Conservation (phyloP, 2,329 filamentous ascomycete species). For the Aspergillus sp. region DNA sequence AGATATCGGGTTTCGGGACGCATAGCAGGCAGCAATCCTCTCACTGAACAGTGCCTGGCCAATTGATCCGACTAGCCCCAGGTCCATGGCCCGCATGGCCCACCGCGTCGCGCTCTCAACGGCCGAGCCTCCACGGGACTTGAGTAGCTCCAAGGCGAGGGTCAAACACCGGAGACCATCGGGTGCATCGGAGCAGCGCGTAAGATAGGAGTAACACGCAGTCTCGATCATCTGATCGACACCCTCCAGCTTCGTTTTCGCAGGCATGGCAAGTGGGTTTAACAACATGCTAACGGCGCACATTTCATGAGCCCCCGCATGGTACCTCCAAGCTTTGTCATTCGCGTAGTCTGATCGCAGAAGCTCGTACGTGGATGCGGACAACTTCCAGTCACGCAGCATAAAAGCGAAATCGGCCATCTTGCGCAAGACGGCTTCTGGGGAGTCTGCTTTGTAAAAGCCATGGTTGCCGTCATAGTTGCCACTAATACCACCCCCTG, state of each 20-base stretch:
- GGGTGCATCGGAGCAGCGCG: slow-evolving; percentile 75
- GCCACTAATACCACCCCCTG: slow-evolving; percentile 40
- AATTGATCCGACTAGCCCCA: slow-evolving; percentile 69
- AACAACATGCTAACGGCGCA: slow-evolving; percentile 80
- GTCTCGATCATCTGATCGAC: slow-evolving; percentile 87
- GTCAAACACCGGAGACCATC: slow-evolving; percentile 76
- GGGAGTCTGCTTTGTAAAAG: slow-evolving; percentile 78
- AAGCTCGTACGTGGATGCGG: slow-evolving; percentile 88
- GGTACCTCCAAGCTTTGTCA: slow-evolving; percentile 95
- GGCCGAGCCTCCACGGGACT: slow-evolving; percentile 73
- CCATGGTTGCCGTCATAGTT: slow-evolving; percentile 78
- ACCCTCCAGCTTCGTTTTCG: slow-evolving; percentile 75
- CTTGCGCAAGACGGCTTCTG: slow-evolving; percentile 90
- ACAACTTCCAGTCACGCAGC: slow-evolving; percentile 92
- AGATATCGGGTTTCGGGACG: slow-evolving; percentile 67
- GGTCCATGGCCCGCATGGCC: slow-evolving; percentile 77
- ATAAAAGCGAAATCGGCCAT: slow-evolving; percentile 95
- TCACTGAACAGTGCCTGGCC: slow-evolving; percentile 84
- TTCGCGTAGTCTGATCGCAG: slow-evolving; percentile 85
- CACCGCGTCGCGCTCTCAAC: slow-evolving; percentile 86
- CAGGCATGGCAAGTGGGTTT: slow-evolving; percentile 67
- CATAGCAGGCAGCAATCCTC: slow-evolving; percentile 80
- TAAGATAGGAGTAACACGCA: slow-evolving; percentile 88
- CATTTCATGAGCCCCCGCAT: slow-evolving; percentile 95
- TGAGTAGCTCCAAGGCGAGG: slow-evolving; percentile 77